Evolutionary conservation across 768 basidiomycete species (phyloP).

Genomic region (Rubroboletus satanas): DNA sequence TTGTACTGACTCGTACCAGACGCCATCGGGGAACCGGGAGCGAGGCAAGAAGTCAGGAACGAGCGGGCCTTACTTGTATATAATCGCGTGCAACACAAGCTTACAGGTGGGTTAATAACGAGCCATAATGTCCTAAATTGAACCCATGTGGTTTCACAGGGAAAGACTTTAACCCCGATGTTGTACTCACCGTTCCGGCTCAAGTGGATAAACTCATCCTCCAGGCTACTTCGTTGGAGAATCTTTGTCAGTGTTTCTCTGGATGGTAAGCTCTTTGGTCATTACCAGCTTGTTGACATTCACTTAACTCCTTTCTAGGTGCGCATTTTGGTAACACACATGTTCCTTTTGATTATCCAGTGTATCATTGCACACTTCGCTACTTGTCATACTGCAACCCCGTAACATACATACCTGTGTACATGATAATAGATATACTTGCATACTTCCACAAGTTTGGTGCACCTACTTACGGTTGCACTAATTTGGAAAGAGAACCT

Average conservation of each 20-base stretch:
- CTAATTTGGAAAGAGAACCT: slow-evolving; percentile 13
- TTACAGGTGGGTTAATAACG: slow-evolving; percentile 60
- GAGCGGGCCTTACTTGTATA: slow-evolving; percentile 88
- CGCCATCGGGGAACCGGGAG: slow-evolving; percentile 49
- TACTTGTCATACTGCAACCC: slow-evolving; percentile 13
- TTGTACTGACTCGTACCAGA: slow-evolving; percentile 25
- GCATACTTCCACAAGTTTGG: not conserved
- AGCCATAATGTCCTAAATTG: not conserved
- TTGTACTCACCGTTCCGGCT: slow-evolving; percentile 62
- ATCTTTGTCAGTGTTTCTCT: slow-evolving; percentile 94
- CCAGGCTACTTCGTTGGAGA: slow-evolving; percentile 91
- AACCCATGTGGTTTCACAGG: slow-evolving; percentile 42
- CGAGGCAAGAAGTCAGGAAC: slow-evolving; percentile 83
- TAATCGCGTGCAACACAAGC: slow-evolving; percentile 91
- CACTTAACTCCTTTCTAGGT: slow-evolving; percentile 36
- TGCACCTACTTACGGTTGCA: not conserved
- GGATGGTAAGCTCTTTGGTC: slow-evolving; percentile 58
- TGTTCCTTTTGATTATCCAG: not conserved
- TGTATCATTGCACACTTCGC: slow-evolving; percentile 13
- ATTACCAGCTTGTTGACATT: not conserved
- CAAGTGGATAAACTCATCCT: slow-evolving; percentile 94
- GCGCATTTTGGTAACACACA: slow-evolving; percentile 69
- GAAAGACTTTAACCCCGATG: slow-evolving; percentile 88
- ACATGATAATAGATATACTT: not conserved
- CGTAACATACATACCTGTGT: slow-evolving; percentile 22